Evolutionary conservation across 108 stramenopile genomes (phyloP), one percentile per base, ranked within the genome.

Genomic region (Nannochloropsis gaditana): DNA sequence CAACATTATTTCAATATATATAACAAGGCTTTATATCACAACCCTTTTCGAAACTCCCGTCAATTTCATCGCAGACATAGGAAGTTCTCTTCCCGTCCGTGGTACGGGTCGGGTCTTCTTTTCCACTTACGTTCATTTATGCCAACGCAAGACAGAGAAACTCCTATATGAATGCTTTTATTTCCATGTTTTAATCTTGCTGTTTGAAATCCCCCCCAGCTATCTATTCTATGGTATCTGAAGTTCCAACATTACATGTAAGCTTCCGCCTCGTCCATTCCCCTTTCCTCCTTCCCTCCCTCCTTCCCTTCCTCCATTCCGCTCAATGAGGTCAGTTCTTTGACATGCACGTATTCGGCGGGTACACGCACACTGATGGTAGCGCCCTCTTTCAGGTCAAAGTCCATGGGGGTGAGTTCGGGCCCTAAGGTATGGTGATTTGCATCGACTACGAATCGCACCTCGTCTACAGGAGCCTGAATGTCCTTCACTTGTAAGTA

Each of bases 291-390:
- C 59, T 73, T 73, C 8, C 8, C 8, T 73, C 59, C 59, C 59
- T 73, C 59, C n/a, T 73, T n/a, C n/a, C 59, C 59, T 73, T 73
- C 59, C 59, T 73, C 59, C 59, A 31, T 73, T n/a, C 59, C 59
- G 15, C 59, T 73, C 59, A 31, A 31, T 31, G 31, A 31, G 31
- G 31, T 73, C 59, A 15, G 0, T 73, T n/a, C 59, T n/a, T 6
- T 73, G 19, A 4, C 59, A 73, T 73, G 59, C 59, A 73, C 15
- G n/a, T 73, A 8, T n/a, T 73, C n/a, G 59, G 59, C 59, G 8
- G 59, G 59, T n/a, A 73, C 59, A 73, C 59, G 6, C 8, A 73
- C 59, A 73, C 2, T 73, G 4, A 73, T 73, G n/a, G 59, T 73
- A 15, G 59, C 59, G 3, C 59, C 59, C n/a, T 73, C 59, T 73